Conservation (phyloP, 139 green algal genomes). For the Tetradesmus lagerheimii region DNA sequence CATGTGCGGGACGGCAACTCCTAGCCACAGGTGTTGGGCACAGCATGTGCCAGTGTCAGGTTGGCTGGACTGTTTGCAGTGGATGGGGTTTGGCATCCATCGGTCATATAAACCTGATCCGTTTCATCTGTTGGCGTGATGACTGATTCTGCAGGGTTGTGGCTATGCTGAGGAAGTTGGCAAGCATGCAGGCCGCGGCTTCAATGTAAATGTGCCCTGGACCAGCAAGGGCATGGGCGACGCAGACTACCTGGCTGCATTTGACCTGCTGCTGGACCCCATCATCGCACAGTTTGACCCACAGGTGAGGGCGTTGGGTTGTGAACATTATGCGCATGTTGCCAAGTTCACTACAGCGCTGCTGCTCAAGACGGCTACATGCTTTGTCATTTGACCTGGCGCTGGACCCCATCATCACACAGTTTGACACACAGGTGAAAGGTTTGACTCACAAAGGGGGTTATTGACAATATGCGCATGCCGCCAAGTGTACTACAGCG, state of each 20-base stretch:
- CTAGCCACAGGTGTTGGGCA: no score
- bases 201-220: slow-evolving; percentile 83
- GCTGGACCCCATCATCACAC: slow-evolving; percentile 75
- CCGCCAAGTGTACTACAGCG: no score
- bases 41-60: neutral
- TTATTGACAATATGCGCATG: no score
- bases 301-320: slow-evolving; percentile 50
- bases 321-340: no score
- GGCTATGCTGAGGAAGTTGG: slow-evolving; percentile 46
- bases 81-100: no score
- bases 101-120: no score
- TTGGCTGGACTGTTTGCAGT: no score
- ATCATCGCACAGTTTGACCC: slow-evolving; percentile 73
- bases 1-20: no score
- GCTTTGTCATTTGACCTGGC: slow-evolving; percentile 79
- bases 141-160: neutral
- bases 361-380: no score
- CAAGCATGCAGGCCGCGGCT: slow-evolving; percentile 51
- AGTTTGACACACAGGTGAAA: slow-evolving; percentile 70
- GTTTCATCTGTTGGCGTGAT: neutral
- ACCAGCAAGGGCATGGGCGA: slow-evolving; percentile 65
- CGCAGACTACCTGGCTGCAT: slow-evolving; percentile 79
- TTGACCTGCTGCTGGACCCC: slow-evolving; percentile 79
- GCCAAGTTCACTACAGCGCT: no score
- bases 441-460: no score